A percentile compares a stretch with the other conserved stretches of the same genome.
Evolutionary conservation across 352 stramenopile genomes (phyloP).

Genomic region (Phytophthora melonis): DNA sequence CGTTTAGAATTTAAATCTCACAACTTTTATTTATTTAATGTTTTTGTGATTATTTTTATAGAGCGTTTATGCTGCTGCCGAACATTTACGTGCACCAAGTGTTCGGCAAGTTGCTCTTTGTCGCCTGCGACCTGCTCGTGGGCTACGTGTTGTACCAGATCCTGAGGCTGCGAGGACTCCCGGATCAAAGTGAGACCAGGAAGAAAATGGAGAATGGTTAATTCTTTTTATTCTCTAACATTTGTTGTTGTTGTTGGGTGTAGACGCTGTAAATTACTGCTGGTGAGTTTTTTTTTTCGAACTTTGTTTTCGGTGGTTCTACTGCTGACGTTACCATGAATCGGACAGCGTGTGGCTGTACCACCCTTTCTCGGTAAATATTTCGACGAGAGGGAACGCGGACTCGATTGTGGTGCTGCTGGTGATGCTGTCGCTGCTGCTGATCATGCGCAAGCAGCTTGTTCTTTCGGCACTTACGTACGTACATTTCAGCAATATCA

Average conservation of each 20-base stretch:
- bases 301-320: neutral
- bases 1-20: neutral
- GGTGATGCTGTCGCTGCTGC: slow-evolving; percentile 92
- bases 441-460: slow-evolving; percentile 86
- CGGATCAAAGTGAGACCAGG: slow-evolving; percentile 50
- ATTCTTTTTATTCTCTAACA: too few relatives aligned
- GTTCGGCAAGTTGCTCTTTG: slow-evolving; percentile 97
- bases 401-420: slow-evolving; percentile 96
- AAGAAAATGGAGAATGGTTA: neutral
- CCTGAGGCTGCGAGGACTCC: slow-evolving; percentile 70
- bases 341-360: slow-evolving; percentile 94
- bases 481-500: slow-evolving; percentile 14
- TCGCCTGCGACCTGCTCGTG: slow-evolving; percentile 93
- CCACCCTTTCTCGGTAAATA: slow-evolving; percentile 98
- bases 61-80: slow-evolving; percentile 75
- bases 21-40: neutral
- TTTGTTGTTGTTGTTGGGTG: neutral
- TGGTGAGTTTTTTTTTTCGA: slow-evolving; percentile 37
- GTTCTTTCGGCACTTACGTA: slow-evolving; percentile 77
- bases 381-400: slow-evolving; percentile 98
- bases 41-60: slow-evolving; percentile 24
- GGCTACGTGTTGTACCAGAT: slow-evolving; percentile 92
- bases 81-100: slow-evolving; percentile 81
- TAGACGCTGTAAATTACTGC: slow-evolving; percentile 72
- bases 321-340: neutral